A percentile compares a stretch with the other conserved stretches of the same genome.
Conservation (phyloP, 768 basidiomycete genomes). For the Hydnum rufescens region DNA sequence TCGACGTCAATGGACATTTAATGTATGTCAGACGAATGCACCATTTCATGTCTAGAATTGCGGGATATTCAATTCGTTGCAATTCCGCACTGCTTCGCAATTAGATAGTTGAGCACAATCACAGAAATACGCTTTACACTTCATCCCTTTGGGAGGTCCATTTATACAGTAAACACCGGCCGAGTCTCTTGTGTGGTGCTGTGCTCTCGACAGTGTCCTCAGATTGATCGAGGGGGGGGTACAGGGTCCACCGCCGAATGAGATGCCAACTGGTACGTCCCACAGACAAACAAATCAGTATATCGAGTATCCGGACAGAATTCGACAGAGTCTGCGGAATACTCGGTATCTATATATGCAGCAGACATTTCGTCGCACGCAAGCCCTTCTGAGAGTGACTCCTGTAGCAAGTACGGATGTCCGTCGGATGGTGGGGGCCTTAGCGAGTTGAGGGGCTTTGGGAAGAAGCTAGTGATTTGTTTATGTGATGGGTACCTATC, state of each 20-base stretch:
- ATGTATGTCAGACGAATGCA: too few relatives aligned
- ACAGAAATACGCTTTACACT: neutral
- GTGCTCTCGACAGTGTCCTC: constrained; percentile 5
- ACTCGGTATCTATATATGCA: constrained; percentile 36
- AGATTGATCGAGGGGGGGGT: neutral
- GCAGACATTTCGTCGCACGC: too few relatives aligned
- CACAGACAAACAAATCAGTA: constrained; percentile 57
- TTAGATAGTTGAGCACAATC: neutral
- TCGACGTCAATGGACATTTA: neutral
- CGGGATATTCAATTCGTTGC: constrained; percentile 54
- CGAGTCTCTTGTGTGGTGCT: constrained; percentile 23
- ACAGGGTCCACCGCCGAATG: constrained; percentile 14
- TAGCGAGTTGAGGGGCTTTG: too few relatives aligned
- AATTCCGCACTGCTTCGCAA: constrained; percentile 24
- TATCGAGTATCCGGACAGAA: constrained; percentile 57
- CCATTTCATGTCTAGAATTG: constrained; percentile 93
- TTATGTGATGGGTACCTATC: too few relatives aligned
- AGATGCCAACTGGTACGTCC: constrained; percentile 70
- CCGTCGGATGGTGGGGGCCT: too few relatives aligned
- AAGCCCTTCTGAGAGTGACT: too few relatives aligned
- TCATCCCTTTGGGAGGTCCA: neutral
- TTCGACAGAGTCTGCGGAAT: constrained; percentile 79
- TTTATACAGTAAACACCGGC: constrained; percentile 55
- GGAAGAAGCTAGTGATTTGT: too few relatives aligned
- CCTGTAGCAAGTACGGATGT: too few relatives aligned